Base-by-base conservation (phyloP, 2,329 filamentous ascomycete species). In the Botrytis galanthina region DNA sequence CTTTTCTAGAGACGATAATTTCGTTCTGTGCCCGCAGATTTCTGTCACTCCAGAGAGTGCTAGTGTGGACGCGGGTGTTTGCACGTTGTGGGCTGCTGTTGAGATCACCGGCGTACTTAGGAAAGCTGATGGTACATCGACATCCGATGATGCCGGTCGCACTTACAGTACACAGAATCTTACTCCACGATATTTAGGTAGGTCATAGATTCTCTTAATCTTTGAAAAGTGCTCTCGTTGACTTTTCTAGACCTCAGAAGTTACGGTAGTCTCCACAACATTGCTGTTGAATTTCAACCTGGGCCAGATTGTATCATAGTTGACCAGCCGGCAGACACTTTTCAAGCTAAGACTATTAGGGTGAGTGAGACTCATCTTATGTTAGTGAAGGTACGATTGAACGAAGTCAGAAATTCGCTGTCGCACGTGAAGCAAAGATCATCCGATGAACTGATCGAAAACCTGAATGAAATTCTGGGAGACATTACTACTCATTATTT, bases 401-500 rank as follows among this genome's bases (percentile, higher is more conserved):
- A 73, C 46, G 77, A 74, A 60, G 66, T 77, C n/a, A 74, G 67
- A 32, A 14, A 66, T 26, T 46, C 73, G 9, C 26, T 44, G n/a
- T 71, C 68, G 32, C 81, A 84, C 70, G 46, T 77, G 14, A 81
- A 81, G 46, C 82, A 84, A 64, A 63, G 67, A 29, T 84, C 82
- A 57, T 86, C 88, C 0, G 87, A 90, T 20, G 84, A 87, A 59
- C 81, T 91, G 46, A 88, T 91, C 26, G 84, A 87, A 37, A 87
- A 90, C 73, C 82, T 91, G 18, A 87, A 91, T 77, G 81, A 83
- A 44, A 85, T 89, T 72, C 84, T 91, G 4, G 87, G 88, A 44
- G 82, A 84, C 70, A 82, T 82, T 5, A 80, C 80, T 32, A 83
- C 83, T 26, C 83, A 85, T 48, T 90, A 88, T 75, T 80, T 90